Evolutionary conservation across 176 grass and related monocot genomes (phyloP).

Genomic region (Hordeum marinum): DNA sequence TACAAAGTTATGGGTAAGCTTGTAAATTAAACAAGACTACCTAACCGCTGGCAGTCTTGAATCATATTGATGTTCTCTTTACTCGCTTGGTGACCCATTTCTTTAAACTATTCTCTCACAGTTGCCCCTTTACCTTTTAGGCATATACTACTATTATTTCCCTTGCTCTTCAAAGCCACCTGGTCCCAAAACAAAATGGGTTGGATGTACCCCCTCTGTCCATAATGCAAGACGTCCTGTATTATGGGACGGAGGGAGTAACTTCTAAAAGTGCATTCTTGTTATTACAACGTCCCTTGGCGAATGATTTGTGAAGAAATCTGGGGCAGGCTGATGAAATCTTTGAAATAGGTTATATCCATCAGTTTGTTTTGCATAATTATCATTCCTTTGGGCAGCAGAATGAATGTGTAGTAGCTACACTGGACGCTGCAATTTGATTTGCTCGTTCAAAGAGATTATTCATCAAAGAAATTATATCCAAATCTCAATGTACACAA

Average conservation of each 20-base stretch:
- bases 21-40: neutral
- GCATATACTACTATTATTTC: neutral
- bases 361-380: neutral
- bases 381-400: neutral
- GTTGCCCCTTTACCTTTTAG: neutral
- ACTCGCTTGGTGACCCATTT: neutral
- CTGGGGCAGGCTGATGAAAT: neutral
- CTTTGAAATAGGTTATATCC: neutral
- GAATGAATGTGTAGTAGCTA: neutral
- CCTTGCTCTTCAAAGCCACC: neutral
- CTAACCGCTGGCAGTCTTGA: neutral
- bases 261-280: neutral
- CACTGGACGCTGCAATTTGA: neutral
- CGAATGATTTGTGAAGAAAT: neutral
- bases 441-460: constrained; percentile 1
- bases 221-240: no score
- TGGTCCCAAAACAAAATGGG: neutral
- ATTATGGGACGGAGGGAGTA: no score
- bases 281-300: neutral
- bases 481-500: neutral
- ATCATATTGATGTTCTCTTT: neutral
- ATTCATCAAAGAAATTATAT: neutral
- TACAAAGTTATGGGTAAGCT: neutral
- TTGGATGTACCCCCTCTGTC: neutral
- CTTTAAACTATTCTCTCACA: neutral